Percentiles rank a stretch among this genome's conserved stretches.
phyloP scores from a whole-genome alignment of 2,329 filamentous ascomycete species.

The Monilinia aucupariae region DNA sequence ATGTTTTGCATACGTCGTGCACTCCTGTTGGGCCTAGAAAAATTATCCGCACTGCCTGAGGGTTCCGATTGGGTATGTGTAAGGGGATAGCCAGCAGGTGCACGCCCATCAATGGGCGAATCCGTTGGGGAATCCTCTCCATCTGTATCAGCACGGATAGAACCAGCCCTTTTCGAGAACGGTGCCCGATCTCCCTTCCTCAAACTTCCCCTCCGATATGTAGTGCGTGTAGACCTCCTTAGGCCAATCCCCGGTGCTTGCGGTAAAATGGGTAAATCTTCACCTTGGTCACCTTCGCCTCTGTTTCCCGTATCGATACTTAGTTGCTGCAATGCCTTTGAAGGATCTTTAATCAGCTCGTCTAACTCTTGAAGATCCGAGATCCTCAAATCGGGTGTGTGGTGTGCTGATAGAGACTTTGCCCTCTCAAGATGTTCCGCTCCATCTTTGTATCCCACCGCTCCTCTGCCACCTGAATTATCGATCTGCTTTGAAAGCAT shows the following conservation, averaged over 20 bases:
- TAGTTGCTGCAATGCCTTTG: slow-evolving; percentile 64
- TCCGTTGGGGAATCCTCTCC: slow-evolving; percentile 45
- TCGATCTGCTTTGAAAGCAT: slow-evolving; percentile 93
- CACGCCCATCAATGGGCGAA: slow-evolving; percentile 44
- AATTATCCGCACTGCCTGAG: slow-evolving; percentile 53
- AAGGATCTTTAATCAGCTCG: slow-evolving; percentile 74
- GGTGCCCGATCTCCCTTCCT: slow-evolving; percentile 70
- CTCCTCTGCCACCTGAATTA: slow-evolving; percentile 53
- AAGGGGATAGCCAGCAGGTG: slow-evolving; percentile 38
- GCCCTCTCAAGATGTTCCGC: slow-evolving; percentile 73
- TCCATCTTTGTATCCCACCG: slow-evolving; percentile 71
- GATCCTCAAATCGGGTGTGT: slow-evolving; percentile 55
- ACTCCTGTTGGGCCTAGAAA: slow-evolving; percentile 49
- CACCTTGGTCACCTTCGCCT: slow-evolving; percentile 37
- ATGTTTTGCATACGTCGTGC: slow-evolving; percentile 29
- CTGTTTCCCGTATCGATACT: slow-evolving; percentile 37
- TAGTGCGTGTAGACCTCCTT: slow-evolving; percentile 84
- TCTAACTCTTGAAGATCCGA: slow-evolving; percentile 63
- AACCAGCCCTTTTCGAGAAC: slow-evolving; percentile 65
- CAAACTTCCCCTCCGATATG: slow-evolving; percentile 81
- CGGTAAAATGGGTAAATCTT: slow-evolving; percentile 83
- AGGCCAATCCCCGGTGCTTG: slow-evolving; percentile 71
- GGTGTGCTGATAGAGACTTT: slow-evolving; percentile 50
- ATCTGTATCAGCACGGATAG: slow-evolving; percentile 56
- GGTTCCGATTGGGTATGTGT: slow-evolving; percentile 65